These are phyloP conservation scores for Solanum peruvianum DNA, from an alignment of 257 asterid genomes.

Conservation along the genomic window DNA sequence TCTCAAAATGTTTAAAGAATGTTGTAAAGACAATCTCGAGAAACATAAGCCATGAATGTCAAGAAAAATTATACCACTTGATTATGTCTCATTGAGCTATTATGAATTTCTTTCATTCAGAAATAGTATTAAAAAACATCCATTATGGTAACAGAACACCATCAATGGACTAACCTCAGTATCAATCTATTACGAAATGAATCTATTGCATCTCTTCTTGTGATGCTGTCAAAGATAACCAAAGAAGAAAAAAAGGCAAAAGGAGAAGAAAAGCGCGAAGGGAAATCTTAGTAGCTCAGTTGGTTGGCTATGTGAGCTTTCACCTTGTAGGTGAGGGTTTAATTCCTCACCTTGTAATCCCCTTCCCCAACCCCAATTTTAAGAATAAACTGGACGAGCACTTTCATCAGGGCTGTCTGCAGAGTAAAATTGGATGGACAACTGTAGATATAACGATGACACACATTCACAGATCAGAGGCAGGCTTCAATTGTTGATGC, in stretches of 20 bases:
- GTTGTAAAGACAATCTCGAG: not conserved
- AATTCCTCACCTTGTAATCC: not conserved
- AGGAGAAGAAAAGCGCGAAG: not conserved
- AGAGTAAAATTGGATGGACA: not conserved
- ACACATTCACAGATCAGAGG: slow-evolving; percentile 5
- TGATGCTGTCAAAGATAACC: not conserved
- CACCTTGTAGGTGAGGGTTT: not conserved
- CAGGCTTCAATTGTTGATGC: not conserved
- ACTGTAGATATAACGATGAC: slow-evolving; percentile 4
- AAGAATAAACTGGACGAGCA: not conserved
- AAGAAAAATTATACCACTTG: not conserved
- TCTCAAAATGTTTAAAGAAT: not conserved
- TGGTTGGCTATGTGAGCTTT: not conserved
- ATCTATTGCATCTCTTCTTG: not conserved
- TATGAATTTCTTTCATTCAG: not conserved
- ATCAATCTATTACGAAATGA: not conserved
- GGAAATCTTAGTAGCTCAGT: not conserved
- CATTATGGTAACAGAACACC: not conserved
- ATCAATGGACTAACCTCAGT: not conserved
- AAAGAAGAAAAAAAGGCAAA: not conserved
- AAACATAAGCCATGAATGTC: not conserved
- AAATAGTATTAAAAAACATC: not conserved
- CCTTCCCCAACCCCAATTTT: not conserved
- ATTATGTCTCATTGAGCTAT: not conserved
- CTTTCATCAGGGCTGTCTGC: not conserved